Evolutionary conservation across 805 yeast genomes (phyloP), one percentile per base, ranked within the genome.

Genomic region (Yueomyces sinensis): DNA sequence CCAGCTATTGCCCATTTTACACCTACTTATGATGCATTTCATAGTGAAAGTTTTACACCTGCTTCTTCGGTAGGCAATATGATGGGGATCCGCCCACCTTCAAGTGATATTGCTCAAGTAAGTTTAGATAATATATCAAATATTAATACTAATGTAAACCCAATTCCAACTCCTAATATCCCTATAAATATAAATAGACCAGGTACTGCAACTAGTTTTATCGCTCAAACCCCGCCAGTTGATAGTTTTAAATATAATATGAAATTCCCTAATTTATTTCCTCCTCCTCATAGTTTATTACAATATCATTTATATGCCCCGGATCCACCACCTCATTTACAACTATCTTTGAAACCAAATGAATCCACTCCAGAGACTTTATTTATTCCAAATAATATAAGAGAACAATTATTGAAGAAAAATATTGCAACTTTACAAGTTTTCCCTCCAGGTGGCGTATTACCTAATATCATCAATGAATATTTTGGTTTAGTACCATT

Each of bases 241-340:
- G 24, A 20, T 11, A 7, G 11, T 11, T 20, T 13, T 20, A 20
- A 11, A 20, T 20, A 20, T 28, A 31, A 37, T 32, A 32, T 44
- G 15, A 56, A 53, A 31, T 58, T 51, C 30, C 53, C 62, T 14
- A 38, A 49, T 4, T 41, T 59, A 14, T 60, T 64, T 20, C 63
- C 67, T 20, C 66, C 63, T 30, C 46, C 64, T 6, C 57, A 56
- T 22, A 59, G 57, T 28, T 44, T 55, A 43, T 61, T 82, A 30
- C 84, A 84, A 48, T 82, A 82, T 52, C 95, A 87, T 57, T 59
- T 84, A 28, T 87, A 89, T 58, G 91, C 95, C 0, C 96, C 96
- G 2, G 69, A 74, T 22, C 89, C 95, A 9, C 83, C 87, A 3
- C 87, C 86, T 7, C 76, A 78, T 49, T 54, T 76, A 32, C 65